Evolutionary conservation across 495 filamentous ascomycete genomes (phyloP).

Genomic region (Emericellopsis terricola): DNA sequence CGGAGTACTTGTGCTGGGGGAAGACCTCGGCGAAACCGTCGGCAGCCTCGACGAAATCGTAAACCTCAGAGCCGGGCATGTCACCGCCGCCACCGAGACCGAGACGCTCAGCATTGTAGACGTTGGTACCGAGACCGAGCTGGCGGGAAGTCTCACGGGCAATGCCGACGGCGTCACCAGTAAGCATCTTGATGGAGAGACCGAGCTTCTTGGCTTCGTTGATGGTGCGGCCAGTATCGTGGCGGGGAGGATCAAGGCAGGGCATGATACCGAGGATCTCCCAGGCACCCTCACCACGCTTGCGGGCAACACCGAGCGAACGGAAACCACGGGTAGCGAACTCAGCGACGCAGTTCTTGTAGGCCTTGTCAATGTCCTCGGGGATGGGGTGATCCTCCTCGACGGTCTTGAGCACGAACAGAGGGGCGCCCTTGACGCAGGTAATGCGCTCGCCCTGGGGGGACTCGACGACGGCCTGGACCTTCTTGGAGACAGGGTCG

Average conservation of each 20-base stretch:
- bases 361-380: conserved; percentile 54
- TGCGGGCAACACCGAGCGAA: conserved; percentile 80
- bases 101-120: conserved; percentile 82
- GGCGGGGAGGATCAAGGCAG: conserved; percentile 76
- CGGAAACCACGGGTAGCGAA: conserved; percentile 86
- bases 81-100: conserved; percentile 70
- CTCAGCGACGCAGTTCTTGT: conserved; percentile 79
- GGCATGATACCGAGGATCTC: conserved; percentile 91
- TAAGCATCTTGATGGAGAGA: conserved; percentile 90
- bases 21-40: conserved; percentile 95
- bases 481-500: conserved; percentile 89
- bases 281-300: conserved; percentile 59
- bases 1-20: conserved; percentile 95
- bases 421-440: conserved; percentile 83
- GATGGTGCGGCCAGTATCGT: conserved; percentile 82
- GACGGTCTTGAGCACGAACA: conserved; percentile 68
- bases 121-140: conserved; percentile 81
- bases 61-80: conserved; percentile 82
- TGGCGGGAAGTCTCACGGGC: conserved; percentile 80
- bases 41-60: conserved; percentile 87
- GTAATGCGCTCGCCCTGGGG: conserved; percentile 62
- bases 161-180: conserved; percentile 87
- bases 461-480: conserved; percentile 67
- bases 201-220: conserved; percentile 76
- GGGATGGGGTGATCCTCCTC: conserved; percentile 63